Evolutionary conservation across 2,329 filamentous ascomycete species (phyloP), one percentile per base, ranked within the genome.

Genomic region (Talaromyces verruculosus): DNA sequence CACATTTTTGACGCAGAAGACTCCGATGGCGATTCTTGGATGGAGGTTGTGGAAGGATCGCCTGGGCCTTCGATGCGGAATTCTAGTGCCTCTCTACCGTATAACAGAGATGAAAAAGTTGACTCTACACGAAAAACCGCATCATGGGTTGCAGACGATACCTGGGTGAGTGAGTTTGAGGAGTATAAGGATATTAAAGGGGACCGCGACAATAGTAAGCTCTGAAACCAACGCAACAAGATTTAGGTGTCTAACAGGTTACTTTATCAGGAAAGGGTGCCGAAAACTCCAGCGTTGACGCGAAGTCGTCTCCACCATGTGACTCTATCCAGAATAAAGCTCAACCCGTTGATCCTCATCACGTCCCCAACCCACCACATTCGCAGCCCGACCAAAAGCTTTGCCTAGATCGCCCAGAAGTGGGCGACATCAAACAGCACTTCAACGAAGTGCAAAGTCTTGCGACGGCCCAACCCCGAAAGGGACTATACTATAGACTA

Each of bases 11-110:
- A 39, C 11, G 61, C 45, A 30, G 45, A 53, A 53, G 61, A 63
- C 47, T 64, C 63, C 17, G 63, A 60, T 39, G 41, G 51, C 13
- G 63, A 64, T 28, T 64, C 63, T 19, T 64, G 53, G 53, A 35
- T 64, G 19, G 53, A 64, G 39, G 55, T 64, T 8, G 13, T 64
- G 15, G 63, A 64, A 35, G 53, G 63, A 5, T 64, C 63, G 10
- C 63, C 63, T 5, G 63, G 63, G 13, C 63, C 63, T 35, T 28
- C 63, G 11, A 17, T 64, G 30, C 63, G 13, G 30, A 59, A 61
- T 37, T 61, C 59, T 13, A 47, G 25, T 8, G 41, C 28, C 15
- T 47, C 59, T n/a, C 25, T 33, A 25, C 1, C 15, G 2, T 35
- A 25, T 35, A 28, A 5, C 10, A 10, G 4, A 7, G 58, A 61